Base-by-base conservation (phyloP, 1,284 basidiomycete species). In the Pyrrhoderma lamaoense region DNA sequence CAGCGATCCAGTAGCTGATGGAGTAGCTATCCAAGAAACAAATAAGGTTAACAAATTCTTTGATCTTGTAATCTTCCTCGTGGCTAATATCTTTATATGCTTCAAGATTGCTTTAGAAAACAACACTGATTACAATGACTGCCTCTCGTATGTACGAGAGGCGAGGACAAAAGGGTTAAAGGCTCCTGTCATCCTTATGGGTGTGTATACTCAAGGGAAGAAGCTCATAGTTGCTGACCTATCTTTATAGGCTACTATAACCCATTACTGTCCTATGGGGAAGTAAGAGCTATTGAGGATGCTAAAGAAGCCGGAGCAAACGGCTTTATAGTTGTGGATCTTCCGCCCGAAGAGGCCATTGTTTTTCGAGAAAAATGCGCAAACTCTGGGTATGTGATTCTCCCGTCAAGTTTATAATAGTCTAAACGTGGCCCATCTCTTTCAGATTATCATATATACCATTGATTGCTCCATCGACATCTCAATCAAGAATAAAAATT, bases 241-340 rank as follows among this genome's bases (percentile, higher is more conserved):
- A 25, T 16, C 36, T 9, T 9, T 43, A 8, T 59, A 96, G 93
- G 93, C 44, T 97, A 97, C 70, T 96, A 94, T 70, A 99, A 99
- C 66, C 94, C 96, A 7, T 69, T 98, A 39, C 75, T 99, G 47
- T 90, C 94, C 0, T 95, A 98, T 64, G 93, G 93, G 8, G 96
- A 99, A 69, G 88, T 94, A 59, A 88, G 82, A 64, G 89, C 95
- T 1, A 93, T 98, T 43, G 76, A 82, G 49, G 93, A 96, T 64
- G 94, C 93, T 3, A 77, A 71, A 48, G 81, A 83, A 49, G 90
- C 92, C 21, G 95, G 95, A 27, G 96, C 91, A 0, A 98, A 96
- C 67, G 96, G 95, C 4, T 99, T 94, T 67, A 95, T 99, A 62
- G 81, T 99, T 67, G 93, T 98, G 42, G 96, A 99, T 67, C 79